A percentile compares a stretch with the other conserved stretches of the same genome.
These are phyloP conservation scores for Rhizopogon salebrosus DNA, from an alignment of 768 basidiomycete species.

Conservation along the genomic window DNA sequence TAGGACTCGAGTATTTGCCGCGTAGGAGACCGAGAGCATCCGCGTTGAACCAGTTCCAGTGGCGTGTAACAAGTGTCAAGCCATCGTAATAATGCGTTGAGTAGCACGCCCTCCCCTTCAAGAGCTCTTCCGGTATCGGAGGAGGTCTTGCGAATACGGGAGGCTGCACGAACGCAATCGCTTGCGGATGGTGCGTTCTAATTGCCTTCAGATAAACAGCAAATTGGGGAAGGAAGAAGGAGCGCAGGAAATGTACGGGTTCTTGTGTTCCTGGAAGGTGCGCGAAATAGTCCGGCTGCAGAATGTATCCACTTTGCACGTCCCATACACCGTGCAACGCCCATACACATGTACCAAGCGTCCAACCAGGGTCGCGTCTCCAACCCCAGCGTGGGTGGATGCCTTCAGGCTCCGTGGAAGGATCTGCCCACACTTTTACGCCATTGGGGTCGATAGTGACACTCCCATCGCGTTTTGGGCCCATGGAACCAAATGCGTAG, in stretches of 20 bases:
- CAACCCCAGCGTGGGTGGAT: constrained; percentile 76
- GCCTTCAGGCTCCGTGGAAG: constrained; percentile 44
- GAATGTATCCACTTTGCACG: constrained; percentile 54
- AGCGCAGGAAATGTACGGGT: constrained; percentile 62
- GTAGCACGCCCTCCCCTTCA: constrained; percentile 65
- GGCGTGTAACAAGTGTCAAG: constrained; percentile 84
- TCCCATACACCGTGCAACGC: constrained; percentile 91
- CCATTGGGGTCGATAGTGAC: constrained; percentile 87
- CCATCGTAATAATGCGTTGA: constrained; percentile 94
- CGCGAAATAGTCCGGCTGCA: constrained; percentile 75
- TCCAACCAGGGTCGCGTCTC: constrained; percentile 70
- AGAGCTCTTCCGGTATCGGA: constrained; percentile 43
- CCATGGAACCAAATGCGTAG: constrained; percentile 76
- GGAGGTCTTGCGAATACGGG: constrained; percentile 88
- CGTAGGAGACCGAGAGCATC: constrained; percentile 91
- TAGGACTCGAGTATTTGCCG: constrained; percentile 64
- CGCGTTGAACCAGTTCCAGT: constrained; percentile 95
- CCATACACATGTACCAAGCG: constrained; percentile 79
- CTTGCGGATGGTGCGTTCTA: constrained; percentile 65
- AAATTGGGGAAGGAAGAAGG: constrained; percentile 80
- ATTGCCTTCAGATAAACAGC: constrained; percentile 51
- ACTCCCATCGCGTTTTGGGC: constrained; percentile 66
- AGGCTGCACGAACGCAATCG: constrained; percentile 87
- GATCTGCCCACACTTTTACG: constrained; percentile 68
- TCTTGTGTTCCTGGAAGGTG: constrained; percentile 35